Evolutionary conservation across 352 stramenopile genomes (phyloP).

Genomic region (Phytophthora macrochlamydospora): DNA sequence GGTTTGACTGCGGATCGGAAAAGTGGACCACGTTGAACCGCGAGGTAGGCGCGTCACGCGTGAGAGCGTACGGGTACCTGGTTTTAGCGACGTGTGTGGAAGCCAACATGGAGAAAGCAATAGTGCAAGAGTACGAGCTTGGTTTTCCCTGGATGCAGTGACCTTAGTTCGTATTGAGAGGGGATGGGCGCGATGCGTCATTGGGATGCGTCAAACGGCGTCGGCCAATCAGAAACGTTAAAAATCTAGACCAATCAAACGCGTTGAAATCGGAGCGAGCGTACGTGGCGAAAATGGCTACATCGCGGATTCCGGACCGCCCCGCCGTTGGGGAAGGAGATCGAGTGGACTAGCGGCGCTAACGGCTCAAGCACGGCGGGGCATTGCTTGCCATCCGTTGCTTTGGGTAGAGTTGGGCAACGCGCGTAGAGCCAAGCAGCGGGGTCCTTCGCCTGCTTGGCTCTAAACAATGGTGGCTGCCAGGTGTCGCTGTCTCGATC

Average conservation of each 20-base stretch:
- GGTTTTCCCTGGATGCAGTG: conserved; percentile 1
- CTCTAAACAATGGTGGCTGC: too few relatives aligned
- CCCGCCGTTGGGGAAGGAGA: background rate
- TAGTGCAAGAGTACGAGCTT: background rate
- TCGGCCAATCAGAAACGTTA: conserved; percentile 15
- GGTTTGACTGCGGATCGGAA: background rate
- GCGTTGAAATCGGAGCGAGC: conserved; percentile 6
- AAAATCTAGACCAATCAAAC: too few relatives aligned
- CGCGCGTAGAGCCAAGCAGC: too few relatives aligned
- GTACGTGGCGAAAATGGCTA: conserved; percentile 14
- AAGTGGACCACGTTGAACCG: conserved; percentile 25
- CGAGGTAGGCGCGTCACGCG: background rate
- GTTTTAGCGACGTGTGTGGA: background rate
- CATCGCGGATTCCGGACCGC: background rate
- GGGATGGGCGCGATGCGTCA: conserved; percentile 16
- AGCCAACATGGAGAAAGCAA: background rate
- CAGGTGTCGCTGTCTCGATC: too few relatives aligned
- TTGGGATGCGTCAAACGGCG: conserved; percentile 9
- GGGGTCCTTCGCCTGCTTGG: too few relatives aligned
- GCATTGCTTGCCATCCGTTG: too few relatives aligned
- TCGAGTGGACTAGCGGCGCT: background rate
- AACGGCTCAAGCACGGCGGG: conserved; percentile 13
- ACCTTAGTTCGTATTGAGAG: background rate
- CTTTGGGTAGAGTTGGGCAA: too few relatives aligned
- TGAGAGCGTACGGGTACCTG: conserved; percentile 22